Base-by-base conservation (phyloP, 192 early-diverging fungal genomes). In the Coemansia sp. region DNA sequence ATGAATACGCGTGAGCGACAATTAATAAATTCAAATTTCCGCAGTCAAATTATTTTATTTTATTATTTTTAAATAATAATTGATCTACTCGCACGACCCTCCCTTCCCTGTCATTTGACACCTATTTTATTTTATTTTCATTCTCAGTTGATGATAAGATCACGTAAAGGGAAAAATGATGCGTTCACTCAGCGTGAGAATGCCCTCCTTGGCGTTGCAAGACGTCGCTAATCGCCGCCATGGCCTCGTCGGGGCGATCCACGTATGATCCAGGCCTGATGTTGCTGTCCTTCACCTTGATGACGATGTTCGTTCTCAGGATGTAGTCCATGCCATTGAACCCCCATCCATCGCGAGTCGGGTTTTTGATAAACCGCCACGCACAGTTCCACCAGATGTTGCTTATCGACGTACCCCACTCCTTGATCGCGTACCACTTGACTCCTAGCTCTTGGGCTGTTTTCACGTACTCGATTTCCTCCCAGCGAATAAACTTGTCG, bases 301-400 rank as follows among this genome's bases (percentile, higher is more conserved):
- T 38, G 17, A 70, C 59, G 9, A 76, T 63, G 20, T 62, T 70
- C 12, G 59, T 47, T 29, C 24, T 41, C 39, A 37, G 53, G n/a
- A 70, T 62, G 5, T 66, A 29, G 7, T 35, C 49, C 36, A 76
- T 38, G 6, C 27, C n/a, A 31, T 65, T 56, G 10, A 71, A 0
- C 35, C 58, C 41, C 37, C 41, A 38, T 6, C 35, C 24, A 1
- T 63, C 56, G 11, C 40, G 7, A 1, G n/a, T 2, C 39, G 46
- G 39, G 15, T 46, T 38, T 20, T 45, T 58, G 20, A 76, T 8
- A 1, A 63, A 4, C 1, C 68, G 63, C 7, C 32, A 5, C n/a
- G 45, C 57, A 36, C 45, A 60, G 35, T 68, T 68, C 74, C 74
- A 76, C 64, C 74, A 76, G n/a, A 76, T 54, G 7, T 36, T 25